These are phyloP conservation scores for Mortierella claussenii DNA, from an alignment of 192 early-diverging fungal species.

Conservation along the genomic window DNA sequence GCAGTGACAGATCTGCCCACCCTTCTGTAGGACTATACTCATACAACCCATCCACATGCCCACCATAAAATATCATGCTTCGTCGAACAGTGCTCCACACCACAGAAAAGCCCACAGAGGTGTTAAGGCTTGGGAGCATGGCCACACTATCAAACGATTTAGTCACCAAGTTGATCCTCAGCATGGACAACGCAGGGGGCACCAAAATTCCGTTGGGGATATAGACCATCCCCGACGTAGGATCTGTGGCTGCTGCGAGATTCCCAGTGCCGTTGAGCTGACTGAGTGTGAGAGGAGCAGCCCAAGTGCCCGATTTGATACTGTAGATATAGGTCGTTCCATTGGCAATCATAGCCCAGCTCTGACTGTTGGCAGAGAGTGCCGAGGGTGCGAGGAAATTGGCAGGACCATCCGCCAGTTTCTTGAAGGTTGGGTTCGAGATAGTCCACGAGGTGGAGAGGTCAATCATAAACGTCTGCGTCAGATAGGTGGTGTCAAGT, in stretches of 20 bases:
- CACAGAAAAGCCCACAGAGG: background rate
- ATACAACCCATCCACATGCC: background rate
- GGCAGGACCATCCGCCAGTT: background rate
- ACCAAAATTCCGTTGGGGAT: constrained; percentile 2
- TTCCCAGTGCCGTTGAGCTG: background rate
- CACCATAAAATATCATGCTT: background rate
- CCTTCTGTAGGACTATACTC: background rate
- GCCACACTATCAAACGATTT: background rate
- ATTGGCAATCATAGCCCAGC: background rate
- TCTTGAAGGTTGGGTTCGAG: background rate
- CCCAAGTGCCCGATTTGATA: background rate
- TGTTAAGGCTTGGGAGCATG: background rate
- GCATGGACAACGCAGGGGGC: background rate
- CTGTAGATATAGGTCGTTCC: background rate
- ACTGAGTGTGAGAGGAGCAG: background rate
- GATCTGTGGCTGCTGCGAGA: constrained; percentile 2
- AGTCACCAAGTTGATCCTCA: background rate
- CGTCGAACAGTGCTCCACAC: background rate
- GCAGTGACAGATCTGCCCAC: background rate
- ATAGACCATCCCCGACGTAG: background rate
- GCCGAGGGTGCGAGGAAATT: too few relatives aligned
- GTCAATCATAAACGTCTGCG: constrained; percentile 9
- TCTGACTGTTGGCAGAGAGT: background rate
- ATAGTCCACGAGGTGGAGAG: constrained; percentile 12
- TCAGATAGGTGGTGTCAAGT: background rate